These are phyloP conservation scores for bread wheat (Triticum aestivum) DNA, from an alignment of 176 grass and related monocot species.

Conservation along the genomic window IWGSC_CS_RefSeq_v2.1 NC_057803.1:4503346-4503845, in stretches of 20 bases:
- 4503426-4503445: conserved; percentile 29
- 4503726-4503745: neutral
- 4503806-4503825: neutral
- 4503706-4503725: neutral
- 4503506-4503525: conserved; percentile 32
- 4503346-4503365: conserved; percentile 20
- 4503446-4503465: conserved; percentile 48
- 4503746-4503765: neutral
- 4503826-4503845: neutral
- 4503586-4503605: neutral
- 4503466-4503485: conserved; percentile 37
- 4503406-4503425: conserved; percentile 3
- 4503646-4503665: neutral
- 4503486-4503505: conserved; percentile 26
- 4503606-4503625: neutral
- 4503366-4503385: neutral
- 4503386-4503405: neutral
- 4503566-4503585: conserved; percentile 34
- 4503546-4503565: conserved; percentile 10
- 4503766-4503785: neutral
- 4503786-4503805: neutral
- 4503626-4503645: neutral
- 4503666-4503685: conserved; percentile 38
- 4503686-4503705: conserved; percentile 12
- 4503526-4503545: neutral